A percentile compares a stretch with the other conserved stretches of the same genome.
These are phyloP conservation scores for Parasitella parasitica DNA, from an alignment of 371 early-diverging fungal genomes.

Conservation along the genomic window DNA sequence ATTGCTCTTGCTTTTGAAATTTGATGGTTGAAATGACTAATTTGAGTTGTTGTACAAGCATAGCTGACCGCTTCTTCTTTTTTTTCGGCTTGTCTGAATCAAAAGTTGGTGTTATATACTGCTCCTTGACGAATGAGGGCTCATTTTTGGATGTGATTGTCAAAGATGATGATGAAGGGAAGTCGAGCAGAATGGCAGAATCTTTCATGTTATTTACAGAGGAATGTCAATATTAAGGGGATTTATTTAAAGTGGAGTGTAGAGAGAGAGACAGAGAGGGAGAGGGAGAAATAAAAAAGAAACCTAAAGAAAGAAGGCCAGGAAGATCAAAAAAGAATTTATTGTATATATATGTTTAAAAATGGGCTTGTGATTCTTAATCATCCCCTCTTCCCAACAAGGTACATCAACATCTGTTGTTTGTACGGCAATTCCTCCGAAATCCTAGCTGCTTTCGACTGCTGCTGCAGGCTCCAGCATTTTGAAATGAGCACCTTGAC, in stretches of 20 bases:
- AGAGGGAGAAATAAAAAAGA: slow-evolving; percentile 13
- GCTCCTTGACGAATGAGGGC: background rate
- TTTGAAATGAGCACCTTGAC: slow-evolving; percentile 45
- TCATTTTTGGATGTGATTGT: slow-evolving; percentile 20
- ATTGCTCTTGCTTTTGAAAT: background rate
- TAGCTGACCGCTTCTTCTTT: background rate
- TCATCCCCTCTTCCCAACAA: background rate
- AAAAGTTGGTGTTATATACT: background rate
- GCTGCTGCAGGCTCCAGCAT: slow-evolving; percentile 33
- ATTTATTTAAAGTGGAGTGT: background rate
- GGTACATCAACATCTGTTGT: background rate
- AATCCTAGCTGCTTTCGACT: slow-evolving; percentile 36
- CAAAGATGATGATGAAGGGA: slow-evolving; percentile 15
- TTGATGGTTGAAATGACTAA: background rate
- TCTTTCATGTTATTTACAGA: slow-evolving; percentile 8
- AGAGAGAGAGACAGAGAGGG: slow-evolving; percentile 4
- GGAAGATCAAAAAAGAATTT: background rate
- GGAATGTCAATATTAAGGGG: background rate
- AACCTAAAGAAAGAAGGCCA: too few relatives aligned
- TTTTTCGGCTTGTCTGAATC: background rate
- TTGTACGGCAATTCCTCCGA: slow-evolving; percentile 11
- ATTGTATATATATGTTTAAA: slow-evolving; percentile 7
- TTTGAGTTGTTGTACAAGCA: slow-evolving; percentile 1
- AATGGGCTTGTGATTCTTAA: slow-evolving; percentile 7
- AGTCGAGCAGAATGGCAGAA: slow-evolving; percentile 2